Evolutionary conservation across 2,329 filamentous ascomycete species (phyloP).

Genomic region (Colletotrichum orchidophilum): DNA sequence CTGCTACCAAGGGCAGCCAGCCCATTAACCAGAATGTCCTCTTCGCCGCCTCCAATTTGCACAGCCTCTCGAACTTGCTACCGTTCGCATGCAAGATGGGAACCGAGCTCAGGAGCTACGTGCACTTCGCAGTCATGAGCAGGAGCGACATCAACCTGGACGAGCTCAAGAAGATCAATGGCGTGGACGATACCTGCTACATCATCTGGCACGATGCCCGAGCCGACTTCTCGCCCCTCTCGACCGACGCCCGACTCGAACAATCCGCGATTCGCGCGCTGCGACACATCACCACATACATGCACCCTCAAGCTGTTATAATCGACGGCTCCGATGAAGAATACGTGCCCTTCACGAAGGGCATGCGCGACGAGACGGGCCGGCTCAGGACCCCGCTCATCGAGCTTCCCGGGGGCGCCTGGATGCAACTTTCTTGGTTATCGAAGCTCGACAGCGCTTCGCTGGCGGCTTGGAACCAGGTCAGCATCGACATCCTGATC

Average conservation of each 20-base stretch:
- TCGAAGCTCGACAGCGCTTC: constrained; percentile 79
- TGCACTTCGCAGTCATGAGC: constrained; percentile 85
- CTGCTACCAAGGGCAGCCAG: constrained; percentile 60
- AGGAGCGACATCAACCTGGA: constrained; percentile 74
- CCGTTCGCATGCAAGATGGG: constrained; percentile 92
- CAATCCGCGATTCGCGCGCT: constrained; percentile 72
- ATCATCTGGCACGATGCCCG: constrained; percentile 77
- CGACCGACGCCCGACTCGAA: constrained; percentile 75
- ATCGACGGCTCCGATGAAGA: constrained; percentile 75
- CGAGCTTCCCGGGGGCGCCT: constrained; percentile 73
- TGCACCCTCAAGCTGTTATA: constrained; percentile 81
- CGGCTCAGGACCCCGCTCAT: constrained; percentile 71
- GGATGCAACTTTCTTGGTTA: constrained; percentile 78
- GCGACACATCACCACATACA: constrained; percentile 75
- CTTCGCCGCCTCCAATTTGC: constrained; percentile 80
- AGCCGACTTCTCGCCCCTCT: constrained; percentile 75
- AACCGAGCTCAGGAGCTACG: constrained; percentile 70
- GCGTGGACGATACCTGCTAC: constrained; percentile 75
- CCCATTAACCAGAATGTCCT: constrained; percentile 75
- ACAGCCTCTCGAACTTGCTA: constrained; percentile 76
- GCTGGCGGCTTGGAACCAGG: constrained; percentile 79
- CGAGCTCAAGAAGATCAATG: constrained; percentile 80
- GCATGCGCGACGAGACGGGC: constrained; percentile 64
- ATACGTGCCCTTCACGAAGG: constrained; percentile 72
- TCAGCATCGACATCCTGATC: constrained; percentile 84